phyloP scores from a whole-genome alignment of 2,329 filamentous ascomycete species.

The Colletotrichum karsti region DNA sequence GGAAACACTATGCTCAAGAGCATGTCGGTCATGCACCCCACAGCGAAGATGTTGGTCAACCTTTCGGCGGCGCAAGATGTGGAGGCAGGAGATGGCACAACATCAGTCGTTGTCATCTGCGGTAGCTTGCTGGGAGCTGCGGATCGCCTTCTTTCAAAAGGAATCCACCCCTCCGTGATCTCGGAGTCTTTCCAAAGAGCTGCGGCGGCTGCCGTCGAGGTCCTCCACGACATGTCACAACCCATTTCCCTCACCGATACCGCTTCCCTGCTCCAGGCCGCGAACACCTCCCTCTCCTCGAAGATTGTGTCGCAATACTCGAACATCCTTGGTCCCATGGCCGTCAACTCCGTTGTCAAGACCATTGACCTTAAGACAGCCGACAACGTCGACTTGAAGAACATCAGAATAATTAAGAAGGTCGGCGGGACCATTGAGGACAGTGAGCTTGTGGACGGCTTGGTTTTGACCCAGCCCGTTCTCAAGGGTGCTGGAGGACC shows the following conservation, averaged over 20 bases:
- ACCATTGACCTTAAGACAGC: conserved; percentile 96
- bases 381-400: conserved; percentile 95
- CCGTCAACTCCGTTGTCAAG: conserved; percentile 94
- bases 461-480: conserved; percentile 91
- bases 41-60: conserved; percentile 98
- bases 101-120: conserved; percentile 96
- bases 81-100: conserved; percentile 97
- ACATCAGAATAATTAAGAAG: conserved; percentile 98
- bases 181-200: conserved; percentile 98
- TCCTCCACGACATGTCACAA: conserved; percentile 94
- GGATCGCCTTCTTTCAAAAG: conserved; percentile 88
- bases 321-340: conserved; percentile 94
- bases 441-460: conserved; percentile 93
- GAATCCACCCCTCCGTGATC: conserved; percentile 97
- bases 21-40: conserved; percentile 99
- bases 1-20: conserved; percentile 99
- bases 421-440: conserved; percentile 98
- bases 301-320: conserved; percentile 99
- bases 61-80: conserved; percentile 97
- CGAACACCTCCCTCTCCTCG: conserved; percentile 95
- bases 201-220: conserved; percentile 85
- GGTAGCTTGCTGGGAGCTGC: conserved; percentile 94
- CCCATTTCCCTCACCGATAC: conserved; percentile 91
- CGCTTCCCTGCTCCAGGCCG: conserved; percentile 90
- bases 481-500: conserved; percentile 94